Conservation (phyloP, 352 stramenopile genomes). For the Pilasporangium apinafurcum region DNA sequence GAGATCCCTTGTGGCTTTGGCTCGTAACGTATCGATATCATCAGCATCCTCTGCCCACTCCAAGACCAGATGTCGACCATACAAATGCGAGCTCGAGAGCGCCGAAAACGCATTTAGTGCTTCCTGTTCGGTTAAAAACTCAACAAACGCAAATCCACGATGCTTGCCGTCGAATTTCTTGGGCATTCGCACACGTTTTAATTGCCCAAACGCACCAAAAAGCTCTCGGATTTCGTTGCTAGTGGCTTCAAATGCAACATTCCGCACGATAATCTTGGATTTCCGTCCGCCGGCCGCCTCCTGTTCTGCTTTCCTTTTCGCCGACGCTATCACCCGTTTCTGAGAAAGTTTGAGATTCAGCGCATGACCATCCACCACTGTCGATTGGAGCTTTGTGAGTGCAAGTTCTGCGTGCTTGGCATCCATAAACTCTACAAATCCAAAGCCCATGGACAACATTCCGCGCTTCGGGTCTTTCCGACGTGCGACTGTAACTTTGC, state of each 20-base stretch:
- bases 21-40: constrained; percentile 78
- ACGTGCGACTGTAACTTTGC: constrained; percentile 84
- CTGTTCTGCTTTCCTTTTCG: constrained; percentile 30
- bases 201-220: constrained; percentile 95
- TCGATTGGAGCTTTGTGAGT: constrained; percentile 65
- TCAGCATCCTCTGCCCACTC: constrained; percentile 94
- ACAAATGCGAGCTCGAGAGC: constrained; percentile 96
- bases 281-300: constrained; percentile 24
- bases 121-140: constrained; percentile 96
- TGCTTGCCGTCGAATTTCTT: constrained; percentile 98
- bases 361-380: constrained; percentile 92
- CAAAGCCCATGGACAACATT: constrained; percentile 96
- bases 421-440: constrained; percentile 97
- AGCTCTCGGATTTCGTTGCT: constrained; percentile 95
- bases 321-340: constrained; percentile 57
- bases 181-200: constrained; percentile 97
- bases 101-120: constrained; percentile 89
- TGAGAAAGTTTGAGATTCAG: constrained; percentile 94
- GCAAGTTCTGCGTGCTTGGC: constrained; percentile 84
- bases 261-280: constrained; percentile 98
- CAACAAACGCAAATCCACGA: constrained; percentile 98
- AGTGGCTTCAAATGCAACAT: constrained; percentile 98
- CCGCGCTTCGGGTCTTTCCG: constrained; percentile 76
- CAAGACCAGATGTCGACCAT: constrained; percentile 97
- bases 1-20: constrained; percentile 73